Evolutionary conservation across 768 basidiomycete genomes (phyloP).

Genomic region (Lactifluus rugatus): DNA sequence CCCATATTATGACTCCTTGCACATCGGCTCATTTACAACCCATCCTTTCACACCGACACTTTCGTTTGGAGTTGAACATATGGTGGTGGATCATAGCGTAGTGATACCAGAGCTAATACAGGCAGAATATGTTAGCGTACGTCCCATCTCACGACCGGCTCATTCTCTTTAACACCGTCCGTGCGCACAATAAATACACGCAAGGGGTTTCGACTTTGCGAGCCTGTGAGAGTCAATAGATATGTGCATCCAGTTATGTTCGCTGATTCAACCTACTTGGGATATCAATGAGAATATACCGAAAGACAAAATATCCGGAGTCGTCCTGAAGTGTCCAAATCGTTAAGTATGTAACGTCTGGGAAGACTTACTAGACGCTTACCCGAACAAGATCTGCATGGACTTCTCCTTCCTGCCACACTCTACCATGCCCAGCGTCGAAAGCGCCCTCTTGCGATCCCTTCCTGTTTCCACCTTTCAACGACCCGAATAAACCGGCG

Average conservation of each 20-base stretch:
- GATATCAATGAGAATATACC: slow-evolving; percentile 70
- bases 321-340: slow-evolving; percentile 42
- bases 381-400: slow-evolving; percentile 73
- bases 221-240: slow-evolving; percentile 34
- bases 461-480: slow-evolving; percentile 36
- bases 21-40: neutral
- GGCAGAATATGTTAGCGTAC: slow-evolving; percentile 9
- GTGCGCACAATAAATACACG: slow-evolving; percentile 64
- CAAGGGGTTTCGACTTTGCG: slow-evolving; percentile 48
- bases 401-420: slow-evolving; percentile 68
- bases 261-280: slow-evolving; percentile 45
- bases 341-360: neutral
- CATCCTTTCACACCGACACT: neutral
- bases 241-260: slow-evolving; percentile 25
- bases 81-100: neutral
- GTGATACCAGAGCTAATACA: slow-evolving; percentile 23
- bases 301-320: slow-evolving; percentile 67
- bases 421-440: slow-evolving; percentile 30
- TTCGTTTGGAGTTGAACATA: neutral
- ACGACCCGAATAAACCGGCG: slow-evolving; percentile 58
- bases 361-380: slow-evolving; percentile 23
- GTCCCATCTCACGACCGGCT: slow-evolving; percentile 62
- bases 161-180: slow-evolving; percentile 58
- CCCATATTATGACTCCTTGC: neutral
- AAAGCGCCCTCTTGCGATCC: slow-evolving; percentile 24